A percentile compares a stretch with the other conserved stretches of the same genome.
These are phyloP conservation scores for Cryptococcus sp. DNA, from an alignment of 1,284 basidiomycete genomes.

Conservation along the genomic window DNA sequence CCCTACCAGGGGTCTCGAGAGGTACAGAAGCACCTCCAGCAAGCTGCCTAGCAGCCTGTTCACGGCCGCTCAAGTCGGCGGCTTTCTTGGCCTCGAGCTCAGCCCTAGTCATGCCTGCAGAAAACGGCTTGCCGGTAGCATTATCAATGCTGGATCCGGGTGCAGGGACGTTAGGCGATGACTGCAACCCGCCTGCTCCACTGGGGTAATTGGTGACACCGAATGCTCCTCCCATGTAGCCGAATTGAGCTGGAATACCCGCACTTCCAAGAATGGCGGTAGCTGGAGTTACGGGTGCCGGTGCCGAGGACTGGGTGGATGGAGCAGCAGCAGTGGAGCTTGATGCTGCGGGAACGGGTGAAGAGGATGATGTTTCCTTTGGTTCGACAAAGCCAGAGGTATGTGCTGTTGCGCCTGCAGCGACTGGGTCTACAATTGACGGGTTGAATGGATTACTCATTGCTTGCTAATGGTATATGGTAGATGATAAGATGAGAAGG, in stretches of 20 bases:
- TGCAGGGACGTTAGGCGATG: conserved; percentile 21
- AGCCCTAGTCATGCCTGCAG: conserved; percentile 35
- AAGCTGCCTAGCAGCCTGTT: conserved; percentile 38
- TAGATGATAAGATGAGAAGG: not conserved
- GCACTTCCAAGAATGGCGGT: not conserved
- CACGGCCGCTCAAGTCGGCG: conserved; percentile 22
- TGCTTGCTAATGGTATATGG: not conserved
- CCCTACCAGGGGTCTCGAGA: conserved; percentile 27
- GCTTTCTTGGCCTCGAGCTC: conserved; percentile 32
- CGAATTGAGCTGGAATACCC: not conserved
- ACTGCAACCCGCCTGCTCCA: conserved; percentile 18
- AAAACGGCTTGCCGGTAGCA: conserved; percentile 24
- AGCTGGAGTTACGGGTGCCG: not conserved
- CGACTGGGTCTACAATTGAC: not conserved
- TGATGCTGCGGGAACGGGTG: not conserved
- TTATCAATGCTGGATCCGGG: conserved; percentile 12
- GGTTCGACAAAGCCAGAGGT: conserved; percentile 25
- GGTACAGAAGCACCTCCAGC: conserved; percentile 3
- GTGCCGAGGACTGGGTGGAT: not conserved
- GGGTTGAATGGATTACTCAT: conserved; percentile 2
- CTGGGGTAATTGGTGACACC: not conserved
- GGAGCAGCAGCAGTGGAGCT: not conserved
- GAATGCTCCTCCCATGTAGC: not conserved
- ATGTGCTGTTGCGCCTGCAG: conserved; percentile 19
- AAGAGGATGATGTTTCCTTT: not conserved